Base-by-base conservation (phyloP, 371 early-diverging fungal species). In the Neoconidiobolus thromboides region DNA sequence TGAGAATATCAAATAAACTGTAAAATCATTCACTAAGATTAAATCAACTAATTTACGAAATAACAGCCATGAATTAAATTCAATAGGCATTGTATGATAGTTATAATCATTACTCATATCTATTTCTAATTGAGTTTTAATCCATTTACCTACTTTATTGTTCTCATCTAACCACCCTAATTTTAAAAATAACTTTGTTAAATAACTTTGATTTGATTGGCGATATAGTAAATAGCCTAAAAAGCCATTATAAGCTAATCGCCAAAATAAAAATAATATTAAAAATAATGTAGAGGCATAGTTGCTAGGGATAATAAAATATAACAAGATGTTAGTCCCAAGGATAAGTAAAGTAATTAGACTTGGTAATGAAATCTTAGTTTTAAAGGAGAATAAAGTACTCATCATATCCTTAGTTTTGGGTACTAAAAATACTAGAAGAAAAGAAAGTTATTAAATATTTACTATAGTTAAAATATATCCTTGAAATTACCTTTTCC, bases 11-110 rank as follows among this genome's bases (percentile, higher is more conserved):
- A 90, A 68, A 65, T 93, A 95, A 1, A 85, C 70, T 0, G 81
- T 76, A 66, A 93, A 87, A 69, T 94, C 97, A 63, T 94, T 93
- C 71, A 91, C 79, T 54, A 93, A 72, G 57, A 96, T 83, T 57
- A 93, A 63, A 64, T 95, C 93, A n/a, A 92, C 93, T 56, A 96
- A 68, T 60, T 87, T 86, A 44, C 95, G 87, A 69, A 86, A 96
- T 6, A 95, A 73, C 56, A 95, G 75, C 97, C 97, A 96, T 1
- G 87, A 80, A 65, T 92, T 95, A 75, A 86, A 94, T 69, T 95
- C 97, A 59, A 90, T 69, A 1, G 96, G 94, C 40, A 82, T 79
- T 1, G 74, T 67, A 87, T 80, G 81, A 72, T 82, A 89, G 60
- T 82, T 71, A 69, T 93, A 93, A 63, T 84, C 90, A 40, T 67